Conservation (phyloP, 768 basidiomycete genomes). For the Neoboletus brunneissimus region DNA sequence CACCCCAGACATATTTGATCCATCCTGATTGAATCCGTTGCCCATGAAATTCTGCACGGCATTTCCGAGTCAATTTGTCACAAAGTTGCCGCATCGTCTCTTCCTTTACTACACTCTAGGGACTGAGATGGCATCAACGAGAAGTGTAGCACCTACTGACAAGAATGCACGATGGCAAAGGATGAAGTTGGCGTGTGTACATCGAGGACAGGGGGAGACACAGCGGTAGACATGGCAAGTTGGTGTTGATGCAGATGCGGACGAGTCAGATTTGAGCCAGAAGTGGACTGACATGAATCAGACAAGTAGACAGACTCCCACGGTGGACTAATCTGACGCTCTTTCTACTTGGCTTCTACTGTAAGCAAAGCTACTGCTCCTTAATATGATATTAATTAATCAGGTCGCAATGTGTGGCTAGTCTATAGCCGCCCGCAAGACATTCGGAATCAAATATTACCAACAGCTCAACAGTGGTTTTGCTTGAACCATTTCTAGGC, state of each 20-base stretch:
- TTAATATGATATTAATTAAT: slow-evolving; percentile 1
- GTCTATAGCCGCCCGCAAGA: slow-evolving; percentile 1
- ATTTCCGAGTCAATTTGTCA: slow-evolving; percentile 71
- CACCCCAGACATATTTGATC: slow-evolving; percentile 84
- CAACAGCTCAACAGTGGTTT: slow-evolving; percentile 74
- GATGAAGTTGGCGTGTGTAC: slow-evolving; percentile 77
- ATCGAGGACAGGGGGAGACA: slow-evolving; percentile 50
- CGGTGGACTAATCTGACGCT: background rate
- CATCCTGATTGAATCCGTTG: slow-evolving; percentile 71
- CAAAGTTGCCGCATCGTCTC: slow-evolving; percentile 62
- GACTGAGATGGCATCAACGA: slow-evolving; percentile 6
- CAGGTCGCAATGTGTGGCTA: background rate
- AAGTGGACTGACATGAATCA: too few relatives aligned
- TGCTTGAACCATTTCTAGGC: slow-evolving; percentile 67
- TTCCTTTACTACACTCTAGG: slow-evolving; percentile 51
- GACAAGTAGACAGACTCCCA: background rate
- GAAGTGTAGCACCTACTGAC: slow-evolving; percentile 41
- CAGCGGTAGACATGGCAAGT: slow-evolving; percentile 27
- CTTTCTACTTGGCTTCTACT: background rate
- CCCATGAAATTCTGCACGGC: slow-evolving; percentile 53
- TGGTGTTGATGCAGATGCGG: background rate
- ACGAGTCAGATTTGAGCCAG: background rate
- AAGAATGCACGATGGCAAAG: slow-evolving; percentile 70
- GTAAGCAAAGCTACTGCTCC: background rate
- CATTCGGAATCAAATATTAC: slow-evolving; percentile 33